A percentile compares a stretch with the other conserved stretches of the same genome.
Conservation (phyloP, 2,329 filamentous ascomycete species). For the Exophiala oligosperma region DNA sequence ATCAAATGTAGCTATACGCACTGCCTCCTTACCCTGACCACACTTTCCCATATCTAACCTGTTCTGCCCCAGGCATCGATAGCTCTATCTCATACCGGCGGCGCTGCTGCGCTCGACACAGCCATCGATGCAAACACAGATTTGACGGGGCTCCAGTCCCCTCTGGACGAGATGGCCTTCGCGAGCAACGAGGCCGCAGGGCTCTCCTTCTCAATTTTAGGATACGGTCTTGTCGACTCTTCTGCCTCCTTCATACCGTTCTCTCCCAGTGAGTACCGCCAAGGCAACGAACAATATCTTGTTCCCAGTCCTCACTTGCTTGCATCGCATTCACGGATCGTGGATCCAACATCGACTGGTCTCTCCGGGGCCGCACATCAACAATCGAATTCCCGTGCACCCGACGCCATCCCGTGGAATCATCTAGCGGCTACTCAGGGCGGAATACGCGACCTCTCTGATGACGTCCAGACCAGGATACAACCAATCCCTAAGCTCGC, state of each 20-base stretch:
- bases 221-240: slow-evolving; percentile 4
- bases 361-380: slow-evolving; percentile 13
- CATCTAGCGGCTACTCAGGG: slow-evolving; percentile 14
- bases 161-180: slow-evolving; percentile 13
- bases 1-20: slow-evolving; percentile 19
- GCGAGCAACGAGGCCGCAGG: slow-evolving; percentile 9
- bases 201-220: slow-evolving; percentile 5
- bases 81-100: slow-evolving; percentile 16
- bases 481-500: slow-evolving; percentile 1
- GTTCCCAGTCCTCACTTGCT: slow-evolving; percentile 5
- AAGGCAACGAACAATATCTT: slow-evolving; percentile 11
- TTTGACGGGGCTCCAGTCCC: slow-evolving; percentile 18
- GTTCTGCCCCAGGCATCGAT: slow-evolving; percentile 12
- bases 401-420: slow-evolving; percentile 13
- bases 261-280: neutral
- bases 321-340: neutral
- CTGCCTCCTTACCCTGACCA: slow-evolving; percentile 10
- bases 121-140: slow-evolving; percentile 17
- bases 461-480: neutral
- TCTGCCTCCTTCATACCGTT: slow-evolving; percentile 11
- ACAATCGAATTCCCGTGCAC: neutral
- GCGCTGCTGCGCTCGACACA: slow-evolving; percentile 14
- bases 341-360: slow-evolving; percentile 1
- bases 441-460: slow-evolving; percentile 3
- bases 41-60: slow-evolving; percentile 6